Evolutionary conservation across 169 alveolate genomes (phyloP).

Genomic region (Plasmodium blacklocki): DNA sequence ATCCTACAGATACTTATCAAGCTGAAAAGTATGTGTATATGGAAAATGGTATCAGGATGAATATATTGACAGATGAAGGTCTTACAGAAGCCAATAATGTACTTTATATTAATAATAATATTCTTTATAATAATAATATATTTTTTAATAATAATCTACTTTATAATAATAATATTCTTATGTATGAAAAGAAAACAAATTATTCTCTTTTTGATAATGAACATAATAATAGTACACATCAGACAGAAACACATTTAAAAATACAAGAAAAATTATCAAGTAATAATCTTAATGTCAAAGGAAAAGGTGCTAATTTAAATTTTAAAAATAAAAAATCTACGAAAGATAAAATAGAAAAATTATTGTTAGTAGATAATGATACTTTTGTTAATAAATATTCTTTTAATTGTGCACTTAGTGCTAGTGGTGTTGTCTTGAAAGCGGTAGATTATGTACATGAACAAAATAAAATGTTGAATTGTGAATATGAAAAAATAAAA

Average conservation of each 20-base stretch:
- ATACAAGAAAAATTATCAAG: neutral
- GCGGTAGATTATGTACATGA: constrained; percentile 57
- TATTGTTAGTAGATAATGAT: constrained; percentile 42
- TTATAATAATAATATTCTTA: too few relatives aligned
- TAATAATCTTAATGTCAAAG: neutral
- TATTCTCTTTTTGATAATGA: neutral
- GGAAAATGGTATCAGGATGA: too few relatives aligned
- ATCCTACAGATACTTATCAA: too few relatives aligned
- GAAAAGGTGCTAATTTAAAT: constrained; percentile 78
- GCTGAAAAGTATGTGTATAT: too few relatives aligned
- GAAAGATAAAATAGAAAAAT: constrained; percentile 41
- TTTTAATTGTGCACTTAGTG: constrained; percentile 66
- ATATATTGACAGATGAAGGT: too few relatives aligned
- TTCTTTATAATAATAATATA: too few relatives aligned
- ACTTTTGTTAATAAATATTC: constrained; percentile 73
- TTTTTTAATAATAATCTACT: too few relatives aligned
- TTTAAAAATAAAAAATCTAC: constrained; percentile 88
- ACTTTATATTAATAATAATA: too few relatives aligned
- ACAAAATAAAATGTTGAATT: constrained; percentile 6
- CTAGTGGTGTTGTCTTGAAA: constrained; percentile 66
- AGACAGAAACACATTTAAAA: neutral
- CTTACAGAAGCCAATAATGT: too few relatives aligned
- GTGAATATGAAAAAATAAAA: too few relatives aligned
- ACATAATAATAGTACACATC: neutral
- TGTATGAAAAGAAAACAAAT: too few relatives aligned